These are phyloP conservation scores for Lecanicillium sp. DNA, from an alignment of 2,329 filamentous ascomycete genomes.

Conservation along the genomic window DNA sequence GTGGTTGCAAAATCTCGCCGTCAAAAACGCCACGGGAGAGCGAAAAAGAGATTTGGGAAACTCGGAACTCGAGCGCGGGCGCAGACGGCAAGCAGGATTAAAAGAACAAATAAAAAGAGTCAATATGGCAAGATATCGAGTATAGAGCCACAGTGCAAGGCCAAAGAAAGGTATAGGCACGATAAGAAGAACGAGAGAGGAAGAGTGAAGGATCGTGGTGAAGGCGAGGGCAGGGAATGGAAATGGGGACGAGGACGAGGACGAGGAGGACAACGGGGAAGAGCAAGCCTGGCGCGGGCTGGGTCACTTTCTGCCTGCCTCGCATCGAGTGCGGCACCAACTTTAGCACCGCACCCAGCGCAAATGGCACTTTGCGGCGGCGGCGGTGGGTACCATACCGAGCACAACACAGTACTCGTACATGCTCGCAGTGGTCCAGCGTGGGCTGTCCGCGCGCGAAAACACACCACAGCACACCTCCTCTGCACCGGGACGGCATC, in stretches of 20 bases:
- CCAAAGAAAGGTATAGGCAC: not conserved
- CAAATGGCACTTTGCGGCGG: no score
- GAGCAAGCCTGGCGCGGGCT: not conserved
- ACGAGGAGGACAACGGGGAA: conserved; percentile 9
- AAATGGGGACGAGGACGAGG: conserved; percentile 9
- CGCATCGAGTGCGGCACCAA: no score
- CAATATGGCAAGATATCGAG: not conserved
- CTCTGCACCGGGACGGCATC: no score
- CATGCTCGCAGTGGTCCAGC: not conserved
- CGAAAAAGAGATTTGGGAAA: conserved; percentile 2
- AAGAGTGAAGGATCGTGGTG: conserved; percentile 6
- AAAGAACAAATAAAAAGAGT: conserved; percentile 1
- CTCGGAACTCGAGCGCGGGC: not conserved
- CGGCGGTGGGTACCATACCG: no score
- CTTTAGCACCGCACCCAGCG: not conserved
- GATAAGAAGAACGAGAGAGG: conserved; percentile 6
- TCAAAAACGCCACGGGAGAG: conserved; percentile 3
- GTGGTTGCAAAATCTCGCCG: conserved; percentile 2
- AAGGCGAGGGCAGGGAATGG: conserved; percentile 9
- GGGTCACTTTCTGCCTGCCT: no score
- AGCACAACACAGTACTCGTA: no score
- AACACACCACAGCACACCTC: no score
- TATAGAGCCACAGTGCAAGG: not conserved
- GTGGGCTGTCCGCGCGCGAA: not conserved
- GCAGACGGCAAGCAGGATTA: conserved; percentile 1